Base-by-base conservation (phyloP, 129 eudicot genomes). In the Helianthus tuberosus region DNA sequence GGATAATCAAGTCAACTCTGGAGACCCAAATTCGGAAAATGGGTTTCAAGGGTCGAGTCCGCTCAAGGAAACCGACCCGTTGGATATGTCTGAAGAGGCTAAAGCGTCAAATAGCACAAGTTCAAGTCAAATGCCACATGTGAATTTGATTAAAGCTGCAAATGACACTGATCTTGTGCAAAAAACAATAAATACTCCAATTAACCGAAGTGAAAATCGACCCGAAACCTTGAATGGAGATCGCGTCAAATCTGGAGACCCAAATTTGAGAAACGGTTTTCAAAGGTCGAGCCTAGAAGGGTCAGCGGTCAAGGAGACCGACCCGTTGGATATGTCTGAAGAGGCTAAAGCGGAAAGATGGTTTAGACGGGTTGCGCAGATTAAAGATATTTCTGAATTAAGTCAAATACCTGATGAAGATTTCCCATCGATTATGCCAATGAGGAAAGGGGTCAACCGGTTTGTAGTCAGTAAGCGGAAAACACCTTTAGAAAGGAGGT, bases 401-500 rank as follows among this genome's bases (percentile, higher is more conserved):
- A 93, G 98, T 60, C 89, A 90, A 77, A 93, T 93, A 44, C 98
- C 98, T 0, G 97, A 94, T 73, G 97, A 94, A 71, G 98, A 94
- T 63, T 94, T 94, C 58, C 98, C 98, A 0, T 89, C 97, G 44
- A 94, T 94, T 68, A 94, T 94, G 97, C 98, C 97, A 16, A 94
- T 94, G 96, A 63, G 97, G 75, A 94, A 94, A 67, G 98, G 98
- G 35, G 98, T 94, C 38, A 94, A 94, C 65, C 71, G 98, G 58
- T 94, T 94, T 60, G 98, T 94, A 17, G 98, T 93, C 76, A 93
- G 98, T 82, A 93, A 93, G 90, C 77, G 98, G 75, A 93, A 93
- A 72, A 93, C 98, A 5, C 96, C 96, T 9, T 47, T 90, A 16
- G 96, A 93, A 79, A 85, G 98, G 75, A 80, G 96, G 84, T 73